Conservation (phyloP, 2,329 filamentous ascomycete genomes). For the Phaeosphaeria sp. region DNA sequence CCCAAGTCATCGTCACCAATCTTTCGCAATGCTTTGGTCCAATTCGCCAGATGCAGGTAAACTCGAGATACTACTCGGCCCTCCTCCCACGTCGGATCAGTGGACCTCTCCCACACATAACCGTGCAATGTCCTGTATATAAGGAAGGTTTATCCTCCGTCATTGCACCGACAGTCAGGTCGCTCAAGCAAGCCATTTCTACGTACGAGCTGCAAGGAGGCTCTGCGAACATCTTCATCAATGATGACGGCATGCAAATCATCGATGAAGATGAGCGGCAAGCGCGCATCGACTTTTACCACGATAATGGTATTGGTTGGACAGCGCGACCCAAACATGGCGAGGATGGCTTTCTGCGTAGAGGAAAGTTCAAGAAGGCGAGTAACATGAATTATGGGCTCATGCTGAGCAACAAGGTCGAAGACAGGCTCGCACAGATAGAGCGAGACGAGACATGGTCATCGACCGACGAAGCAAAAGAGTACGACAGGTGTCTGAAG, state of each 20-base stretch:
- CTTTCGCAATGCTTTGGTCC: constrained; percentile 72
- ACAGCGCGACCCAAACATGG: constrained; percentile 55
- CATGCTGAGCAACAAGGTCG: constrained; percentile 66
- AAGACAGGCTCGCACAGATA: constrained; percentile 60
- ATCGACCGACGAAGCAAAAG: constrained; percentile 47
- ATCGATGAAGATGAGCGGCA: constrained; percentile 56
- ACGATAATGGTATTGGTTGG: constrained; percentile 60
- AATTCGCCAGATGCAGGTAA: constrained; percentile 73
- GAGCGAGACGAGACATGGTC: constrained; percentile 29
- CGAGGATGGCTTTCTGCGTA: constrained; percentile 31
- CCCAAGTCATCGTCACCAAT: constrained; percentile 32
- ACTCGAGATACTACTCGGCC: constrained; percentile 84
- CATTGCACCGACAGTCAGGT: constrained; percentile 77
- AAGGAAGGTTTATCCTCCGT: constrained; percentile 80
- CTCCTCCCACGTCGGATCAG: constrained; percentile 52
- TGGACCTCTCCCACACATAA: constrained; percentile 71
- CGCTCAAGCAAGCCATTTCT: constrained; percentile 71
- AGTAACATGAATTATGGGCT: constrained; percentile 79
- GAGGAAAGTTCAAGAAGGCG: constrained; percentile 54
- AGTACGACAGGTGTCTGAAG: constrained; percentile 54
- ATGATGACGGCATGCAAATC: constrained; percentile 72
- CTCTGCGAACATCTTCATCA: constrained; percentile 71
- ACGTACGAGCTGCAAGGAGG: constrained; percentile 64
- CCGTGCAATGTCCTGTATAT: constrained; percentile 85
- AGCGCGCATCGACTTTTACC: constrained; percentile 56